phyloP scores from a whole-genome alignment of 345 rosid species.

The Lepidium sativum region DNA sequence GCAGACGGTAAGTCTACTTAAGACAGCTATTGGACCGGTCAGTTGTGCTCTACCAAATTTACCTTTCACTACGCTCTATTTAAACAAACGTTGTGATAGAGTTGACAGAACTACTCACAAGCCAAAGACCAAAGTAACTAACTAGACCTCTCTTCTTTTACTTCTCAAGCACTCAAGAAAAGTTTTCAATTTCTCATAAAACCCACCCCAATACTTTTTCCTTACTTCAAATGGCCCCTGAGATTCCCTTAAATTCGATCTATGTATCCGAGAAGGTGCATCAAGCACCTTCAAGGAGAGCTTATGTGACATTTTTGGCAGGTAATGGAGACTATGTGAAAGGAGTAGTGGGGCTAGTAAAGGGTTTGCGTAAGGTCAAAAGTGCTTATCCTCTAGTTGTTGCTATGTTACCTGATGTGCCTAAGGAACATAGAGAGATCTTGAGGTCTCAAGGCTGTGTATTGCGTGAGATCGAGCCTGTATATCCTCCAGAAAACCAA shows the following conservation, averaged over 20 bases:
- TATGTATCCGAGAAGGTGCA: constrained; percentile 25
- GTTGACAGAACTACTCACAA: constrained; percentile 3
- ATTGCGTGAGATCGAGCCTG: constrained; percentile 55
- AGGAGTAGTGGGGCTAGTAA: constrained; percentile 73
- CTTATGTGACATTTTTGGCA: constrained; percentile 66
- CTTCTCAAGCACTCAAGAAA: constrained; percentile 21
- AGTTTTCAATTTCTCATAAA: neutral
- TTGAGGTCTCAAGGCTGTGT: constrained; percentile 63
- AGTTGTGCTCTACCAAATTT: too few relatives aligned
- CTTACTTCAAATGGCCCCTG: constrained; percentile 38
- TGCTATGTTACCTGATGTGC: constrained; percentile 77
- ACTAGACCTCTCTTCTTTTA: neutral
- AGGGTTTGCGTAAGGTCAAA: constrained; percentile 60
- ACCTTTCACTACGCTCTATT: constrained; percentile 13
- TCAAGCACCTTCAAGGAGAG: constrained; percentile 29
- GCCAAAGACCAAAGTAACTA: neutral
- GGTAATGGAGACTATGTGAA: constrained; percentile 69
- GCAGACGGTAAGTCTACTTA: too few relatives aligned
- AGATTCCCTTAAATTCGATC: constrained; percentile 22
- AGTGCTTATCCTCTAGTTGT: constrained; percentile 68
- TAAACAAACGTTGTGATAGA: constrained; percentile 3
- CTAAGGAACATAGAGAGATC: constrained; percentile 58
- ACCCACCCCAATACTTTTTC: neutral
- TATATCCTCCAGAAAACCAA: constrained; percentile 63
- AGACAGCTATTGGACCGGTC: too few relatives aligned